Evolutionary conservation across 192 early-diverging fungal species (phyloP).

Genomic region (Backusella circina): DNA sequence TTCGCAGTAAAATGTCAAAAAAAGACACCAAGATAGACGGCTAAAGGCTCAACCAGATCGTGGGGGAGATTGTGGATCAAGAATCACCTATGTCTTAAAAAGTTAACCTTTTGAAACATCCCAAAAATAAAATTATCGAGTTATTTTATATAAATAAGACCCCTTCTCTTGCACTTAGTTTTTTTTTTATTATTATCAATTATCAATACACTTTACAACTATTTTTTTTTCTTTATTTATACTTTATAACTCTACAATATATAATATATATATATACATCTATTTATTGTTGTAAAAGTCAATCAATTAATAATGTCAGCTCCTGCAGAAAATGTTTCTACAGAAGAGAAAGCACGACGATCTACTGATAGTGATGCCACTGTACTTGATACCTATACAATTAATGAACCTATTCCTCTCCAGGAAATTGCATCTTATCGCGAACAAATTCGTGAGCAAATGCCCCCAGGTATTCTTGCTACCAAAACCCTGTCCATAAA

Average conservation of each 20-base stretch:
- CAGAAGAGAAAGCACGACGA: not conserved
- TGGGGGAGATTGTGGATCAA: not conserved
- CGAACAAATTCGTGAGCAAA: constrained; percentile 10
- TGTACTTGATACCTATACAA: not conserved
- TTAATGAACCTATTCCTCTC: constrained; percentile 8
- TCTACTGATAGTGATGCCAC: constrained; percentile 4
- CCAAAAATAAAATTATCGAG: not conserved
- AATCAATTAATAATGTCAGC: not conserved
- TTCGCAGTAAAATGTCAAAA: not conserved
- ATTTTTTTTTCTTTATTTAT: not conserved
- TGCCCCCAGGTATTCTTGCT: constrained; percentile 14
- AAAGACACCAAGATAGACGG: not conserved
- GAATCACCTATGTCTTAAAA: not conserved
- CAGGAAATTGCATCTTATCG: constrained; percentile 7
- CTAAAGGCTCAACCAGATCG: not conserved
- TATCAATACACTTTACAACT: not conserved
- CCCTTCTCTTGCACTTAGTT: not conserved
- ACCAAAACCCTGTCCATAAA: constrained; percentile 3
- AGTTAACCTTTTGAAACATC: not conserved
- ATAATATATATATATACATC: not conserved
- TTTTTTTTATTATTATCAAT: not conserved
- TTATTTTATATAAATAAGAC: not conserved
- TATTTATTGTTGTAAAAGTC: not conserved
- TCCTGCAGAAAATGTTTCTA: not conserved
- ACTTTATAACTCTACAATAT: not conserved